Conservation (phyloP, 192 early-diverging fungal genomes). For the Spinellus fusiger region DNA sequence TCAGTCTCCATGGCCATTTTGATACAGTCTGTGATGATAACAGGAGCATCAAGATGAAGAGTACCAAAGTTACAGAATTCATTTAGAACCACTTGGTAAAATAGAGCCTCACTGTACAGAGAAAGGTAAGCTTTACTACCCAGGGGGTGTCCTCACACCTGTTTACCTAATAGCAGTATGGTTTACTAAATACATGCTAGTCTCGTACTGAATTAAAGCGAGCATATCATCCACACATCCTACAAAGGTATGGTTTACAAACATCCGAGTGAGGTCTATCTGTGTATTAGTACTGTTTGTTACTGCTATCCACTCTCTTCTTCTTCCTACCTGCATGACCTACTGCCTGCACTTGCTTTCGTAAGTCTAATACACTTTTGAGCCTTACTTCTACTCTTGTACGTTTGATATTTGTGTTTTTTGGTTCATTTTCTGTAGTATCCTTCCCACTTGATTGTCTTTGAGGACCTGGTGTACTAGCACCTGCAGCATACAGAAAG, state of each 20-base stretch:
- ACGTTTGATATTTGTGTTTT: background rate
- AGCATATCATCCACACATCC: slow-evolving; percentile 77
- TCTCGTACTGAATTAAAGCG: slow-evolving; percentile 84
- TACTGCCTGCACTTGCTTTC: slow-evolving; percentile 59
- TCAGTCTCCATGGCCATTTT: slow-evolving; percentile 61
- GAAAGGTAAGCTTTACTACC: background rate
- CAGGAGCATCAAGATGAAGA: slow-evolving; percentile 57
- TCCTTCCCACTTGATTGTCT: background rate
- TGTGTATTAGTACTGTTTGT: background rate
- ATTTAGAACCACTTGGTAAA: slow-evolving; percentile 78
- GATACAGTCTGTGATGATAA: slow-evolving; percentile 62
- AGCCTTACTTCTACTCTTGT: slow-evolving; percentile 68
- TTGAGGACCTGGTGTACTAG: background rate
- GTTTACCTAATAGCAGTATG: slow-evolving; percentile 63
- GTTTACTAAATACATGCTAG: slow-evolving; percentile 80
- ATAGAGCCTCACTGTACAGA: slow-evolving; percentile 67
- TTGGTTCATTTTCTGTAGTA: background rate
- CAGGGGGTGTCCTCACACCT: background rate
- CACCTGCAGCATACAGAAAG: slow-evolving; percentile 34
- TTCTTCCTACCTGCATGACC: slow-evolving; percentile 46
- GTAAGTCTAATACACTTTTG: slow-evolving; percentile 73
- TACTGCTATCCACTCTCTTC: slow-evolving; percentile 4
- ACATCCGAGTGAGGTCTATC: slow-evolving; percentile 66
- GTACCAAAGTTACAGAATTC: slow-evolving; percentile 89
- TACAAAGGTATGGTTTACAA: slow-evolving; percentile 82